Evolutionary conservation across 2,329 filamentous ascomycete species (phyloP), one percentile per base, ranked within the genome.

Genomic region (Beauveria rudraprayagi): DNA sequence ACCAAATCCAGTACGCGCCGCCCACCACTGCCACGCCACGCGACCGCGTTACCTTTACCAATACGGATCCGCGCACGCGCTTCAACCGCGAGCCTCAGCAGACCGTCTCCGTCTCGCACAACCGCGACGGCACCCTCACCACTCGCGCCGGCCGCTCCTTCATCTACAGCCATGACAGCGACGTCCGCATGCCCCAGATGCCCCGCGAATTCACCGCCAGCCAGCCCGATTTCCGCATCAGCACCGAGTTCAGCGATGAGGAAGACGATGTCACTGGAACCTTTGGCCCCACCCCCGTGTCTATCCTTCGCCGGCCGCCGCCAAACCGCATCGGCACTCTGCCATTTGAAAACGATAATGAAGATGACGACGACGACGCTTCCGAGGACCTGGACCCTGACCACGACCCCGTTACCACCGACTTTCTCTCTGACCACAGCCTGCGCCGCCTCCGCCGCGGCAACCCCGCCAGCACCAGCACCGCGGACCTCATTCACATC

Each of bases 1-100:
- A 93, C 70, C 84, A 90, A 66, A 87, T 93, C 28, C 84, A 88
- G 66, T 91, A 89, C 67, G 73, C 77, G 24, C 66, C 67, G 10
- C 63, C 62, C 46, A 60, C 17, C 24, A 30, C 41, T 37, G 16
- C 56, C 16, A 24, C 24, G 3, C 16, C 28, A 24, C 22, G 46
- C 53, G 37, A 52, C 52, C 50, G 24, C 40, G 52, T 48, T 30
- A 55, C 56, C 30, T 53, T 56, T 30, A 50, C 26, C 54, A 40
- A 40, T 40, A 26, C 40, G 26, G 57, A 60, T 26, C 19, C 48
- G 47, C 57, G 40, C 9, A 16, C 40, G 10, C 66, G 65, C 40
- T 63, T 59, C 10, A 60, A 61, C 54, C 63, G 58, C 37, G 61
- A 43, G 43, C 46, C 67, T 30, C 64, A 68, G 67, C 61, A 78